phyloP scores from a whole-genome alignment of 805 yeast species.

The Maudiozyma barnettii region DNA sequence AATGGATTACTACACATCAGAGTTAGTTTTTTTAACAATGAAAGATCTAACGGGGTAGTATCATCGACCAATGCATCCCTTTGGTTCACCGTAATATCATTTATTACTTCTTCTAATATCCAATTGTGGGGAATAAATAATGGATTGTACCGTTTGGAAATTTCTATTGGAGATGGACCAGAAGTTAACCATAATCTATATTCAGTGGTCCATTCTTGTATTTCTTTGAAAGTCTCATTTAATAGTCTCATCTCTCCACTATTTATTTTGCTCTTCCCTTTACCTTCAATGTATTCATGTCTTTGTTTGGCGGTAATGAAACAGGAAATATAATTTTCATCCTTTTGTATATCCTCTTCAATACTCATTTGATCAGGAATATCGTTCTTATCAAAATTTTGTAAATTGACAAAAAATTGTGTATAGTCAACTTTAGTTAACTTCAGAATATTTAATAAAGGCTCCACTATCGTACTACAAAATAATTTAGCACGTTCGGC shows the following conservation, averaged over 20 bases:
- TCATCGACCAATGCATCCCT: slow-evolving; percentile 35
- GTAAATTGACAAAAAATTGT: slow-evolving; percentile 61
- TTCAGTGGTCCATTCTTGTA: slow-evolving; percentile 43
- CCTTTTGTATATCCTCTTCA: slow-evolving; percentile 15
- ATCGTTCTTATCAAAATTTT: slow-evolving; percentile 31
- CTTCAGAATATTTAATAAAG: slow-evolving; percentile 52
- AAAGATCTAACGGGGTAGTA: slow-evolving; percentile 18
- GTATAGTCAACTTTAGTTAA: slow-evolving; percentile 68
- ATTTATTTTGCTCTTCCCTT: slow-evolving; percentile 6
- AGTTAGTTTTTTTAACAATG: slow-evolving; percentile 49
- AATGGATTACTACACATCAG: slow-evolving; percentile 72
- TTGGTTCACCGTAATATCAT: slow-evolving; percentile 41
- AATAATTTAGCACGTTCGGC: slow-evolving; percentile 13
- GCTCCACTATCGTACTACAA: slow-evolving; percentile 36
- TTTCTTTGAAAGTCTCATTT: slow-evolving; percentile 34
- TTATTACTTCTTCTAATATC: slow-evolving; percentile 77
- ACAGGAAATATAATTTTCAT: slow-evolving; percentile 3
- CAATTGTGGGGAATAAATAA: slow-evolving; percentile 74
- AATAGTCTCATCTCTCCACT: slow-evolving; percentile 29
- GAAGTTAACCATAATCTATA: slow-evolving; percentile 37
- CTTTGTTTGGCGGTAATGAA: not conserved
- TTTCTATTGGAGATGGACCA: slow-evolving; percentile 33
- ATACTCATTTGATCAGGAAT: slow-evolving; percentile 2
- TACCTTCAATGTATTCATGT: not conserved
- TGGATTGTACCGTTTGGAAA: slow-evolving; percentile 47